A percentile compares a stretch with the other conserved stretches of the same genome.
Conservation (phyloP, 1,139 yeast genomes). For the Protomyces inouyei region DNA sequence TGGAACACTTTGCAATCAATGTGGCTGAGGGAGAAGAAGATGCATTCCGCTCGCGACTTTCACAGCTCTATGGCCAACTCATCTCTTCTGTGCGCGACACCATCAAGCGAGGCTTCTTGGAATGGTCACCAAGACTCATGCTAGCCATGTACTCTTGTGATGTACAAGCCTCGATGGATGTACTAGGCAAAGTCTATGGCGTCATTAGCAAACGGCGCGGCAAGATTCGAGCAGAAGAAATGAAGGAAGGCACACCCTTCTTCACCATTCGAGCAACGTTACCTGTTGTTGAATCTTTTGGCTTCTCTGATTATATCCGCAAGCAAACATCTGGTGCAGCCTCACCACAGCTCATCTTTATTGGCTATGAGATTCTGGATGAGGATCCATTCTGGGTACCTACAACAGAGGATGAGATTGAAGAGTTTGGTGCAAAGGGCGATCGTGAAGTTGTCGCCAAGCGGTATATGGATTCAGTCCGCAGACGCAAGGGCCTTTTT, state of each 20-base stretch:
- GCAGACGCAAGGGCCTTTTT: conserved; percentile 83
- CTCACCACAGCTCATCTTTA: conserved; percentile 86
- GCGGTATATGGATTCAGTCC: conserved; percentile 70
- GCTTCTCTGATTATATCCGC: conserved; percentile 90
- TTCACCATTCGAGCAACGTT: conserved; percentile 78
- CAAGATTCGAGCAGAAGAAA: conserved; percentile 76
- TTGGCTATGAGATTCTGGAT: conserved; percentile 80
- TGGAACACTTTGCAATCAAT: conserved; percentile 41
- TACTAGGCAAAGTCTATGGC: conserved; percentile 88
- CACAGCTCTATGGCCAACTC: conserved; percentile 54
- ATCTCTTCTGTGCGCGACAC: conserved; percentile 69
- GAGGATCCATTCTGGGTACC: conserved; percentile 99
- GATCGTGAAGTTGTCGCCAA: conserved; percentile 89
- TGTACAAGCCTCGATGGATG: conserved; percentile 92
- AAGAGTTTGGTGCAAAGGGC: conserved; percentile 86
- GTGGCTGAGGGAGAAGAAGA: conserved; percentile 31
- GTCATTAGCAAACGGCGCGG: conserved; percentile 91
- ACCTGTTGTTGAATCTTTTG: conserved; percentile 95
- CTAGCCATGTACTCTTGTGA: conserved; percentile 93
- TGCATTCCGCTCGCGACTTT: conserved; percentile 34
- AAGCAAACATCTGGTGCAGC: conserved; percentile 96
- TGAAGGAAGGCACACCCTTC: conserved; percentile 97
- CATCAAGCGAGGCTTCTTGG: conserved; percentile 63
- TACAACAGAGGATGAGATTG: conserved; percentile 94
- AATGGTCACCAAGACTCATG: conserved; percentile 82